Base-by-base conservation (phyloP, 2,329 filamentous ascomycete species). In the Penicillium sp. region DNA sequence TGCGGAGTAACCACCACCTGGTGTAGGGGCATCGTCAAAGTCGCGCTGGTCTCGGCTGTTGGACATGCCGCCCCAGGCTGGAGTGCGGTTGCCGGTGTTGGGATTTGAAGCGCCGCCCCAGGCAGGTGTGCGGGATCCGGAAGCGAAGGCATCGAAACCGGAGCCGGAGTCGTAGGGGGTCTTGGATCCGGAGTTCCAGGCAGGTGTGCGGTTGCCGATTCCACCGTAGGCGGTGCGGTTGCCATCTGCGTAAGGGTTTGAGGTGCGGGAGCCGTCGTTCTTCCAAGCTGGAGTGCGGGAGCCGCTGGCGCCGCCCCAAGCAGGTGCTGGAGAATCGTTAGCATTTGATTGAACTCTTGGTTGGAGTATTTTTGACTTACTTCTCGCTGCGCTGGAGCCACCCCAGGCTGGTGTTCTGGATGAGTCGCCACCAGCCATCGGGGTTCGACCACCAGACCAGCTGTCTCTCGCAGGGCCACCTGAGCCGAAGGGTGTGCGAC, bases 331-430 rank as follows among this genome's bases (percentile, higher is more conserved):
- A 48, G 8, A 31, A 45, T 55, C n/a, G 59, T 71, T 62, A 71
- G 62, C 40, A 53, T 52, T 22, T 49, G 18, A 18, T 18, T 43
- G 5, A 27, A 36, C n/a, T 29, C 5, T n/a, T 39, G 22, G 22
- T 22, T 29, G 11, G 11, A 24, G 43, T 52, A 60, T 6, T 10
- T 11, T 43, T 8, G 18, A 82, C 85, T 82, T 81, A 89, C 86
- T 84, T 74, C 86, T 71, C 55, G 75, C 71, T n/a, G 75, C 82
- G 29, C 70, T 79, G 40, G 83, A 79, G 47, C 68, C 70, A 47
- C 86, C 87, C 89, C 89, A 92, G 11, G 88, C 88, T 27, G 89
- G 89, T n/a, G 89, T 91, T 52, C 89, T 82, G 29, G 89, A 87
- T 5, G 83, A 82, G 49, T 83, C 81, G 16, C 75, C 76, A 42